Evolutionary conservation across 352 stramenopile genomes (phyloP).

Genomic region (Globisporangium abappressorium): DNA sequence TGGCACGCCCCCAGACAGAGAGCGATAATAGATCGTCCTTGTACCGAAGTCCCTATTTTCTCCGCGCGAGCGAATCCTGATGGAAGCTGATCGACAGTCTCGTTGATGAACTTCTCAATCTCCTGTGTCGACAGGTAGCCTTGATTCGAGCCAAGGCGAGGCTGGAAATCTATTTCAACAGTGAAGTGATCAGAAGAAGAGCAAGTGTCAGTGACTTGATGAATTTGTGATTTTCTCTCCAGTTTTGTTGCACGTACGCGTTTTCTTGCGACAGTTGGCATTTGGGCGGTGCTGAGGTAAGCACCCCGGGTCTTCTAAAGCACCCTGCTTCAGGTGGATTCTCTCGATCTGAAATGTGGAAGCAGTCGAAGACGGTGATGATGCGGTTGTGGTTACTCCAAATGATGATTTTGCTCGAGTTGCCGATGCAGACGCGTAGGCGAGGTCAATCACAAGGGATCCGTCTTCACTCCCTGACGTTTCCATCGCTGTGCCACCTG

Average conservation of each 20-base stretch:
- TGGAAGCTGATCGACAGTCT: conserved; percentile 35
- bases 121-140: conserved; percentile 64
- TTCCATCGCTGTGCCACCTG: background rate
- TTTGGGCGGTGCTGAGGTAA: conserved; percentile 28
- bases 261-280: conserved; percentile 42
- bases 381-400: background rate
- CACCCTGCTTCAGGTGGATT: conserved; percentile 24
- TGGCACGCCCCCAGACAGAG: conserved; percentile 68
- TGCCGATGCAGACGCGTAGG: background rate
- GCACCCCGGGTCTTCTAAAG: conserved; percentile 31
- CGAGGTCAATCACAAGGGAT: conserved; percentile 2
- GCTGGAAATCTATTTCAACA: conserved; percentile 30
- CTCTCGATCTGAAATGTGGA: conserved; percentile 21
- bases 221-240: background rate
- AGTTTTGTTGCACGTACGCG: conserved; percentile 22
- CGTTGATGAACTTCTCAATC: conserved; percentile 55
- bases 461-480: background rate
- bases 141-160: conserved; percentile 54
- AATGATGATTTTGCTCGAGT: background rate
- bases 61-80: conserved; percentile 43
- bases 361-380: background rate
- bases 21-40: conserved; percentile 56
- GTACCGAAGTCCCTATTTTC: conserved; percentile 52
- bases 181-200: background rate
- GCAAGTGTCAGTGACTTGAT: background rate